These are phyloP conservation scores for Echinochloa phyllopogon DNA, from an alignment of 176 grass and related monocot genomes.

Conservation along the genomic window DNA sequence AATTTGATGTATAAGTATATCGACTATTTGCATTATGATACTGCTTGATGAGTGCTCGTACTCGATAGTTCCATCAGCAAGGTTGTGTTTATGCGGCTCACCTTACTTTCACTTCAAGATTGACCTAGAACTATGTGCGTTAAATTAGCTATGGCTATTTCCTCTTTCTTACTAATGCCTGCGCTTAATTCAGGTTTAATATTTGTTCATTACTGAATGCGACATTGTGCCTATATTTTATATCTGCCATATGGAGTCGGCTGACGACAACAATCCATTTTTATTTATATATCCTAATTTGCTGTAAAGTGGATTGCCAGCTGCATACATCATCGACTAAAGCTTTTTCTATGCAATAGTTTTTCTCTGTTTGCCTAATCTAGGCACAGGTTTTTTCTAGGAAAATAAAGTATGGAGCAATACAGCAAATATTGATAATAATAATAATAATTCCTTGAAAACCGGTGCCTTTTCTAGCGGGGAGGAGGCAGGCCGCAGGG, in stretches of 20 bases:
- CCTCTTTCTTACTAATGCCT: not conserved
- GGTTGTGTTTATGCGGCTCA: too few species aligned
- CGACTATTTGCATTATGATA: too few species aligned
- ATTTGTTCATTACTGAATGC: not conserved
- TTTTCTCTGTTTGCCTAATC: not conserved
- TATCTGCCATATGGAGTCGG: not conserved
- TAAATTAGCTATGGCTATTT: not conserved
- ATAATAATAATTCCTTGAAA: slow-evolving; percentile 36
- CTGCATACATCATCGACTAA: not conserved
- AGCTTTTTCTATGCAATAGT: not conserved
- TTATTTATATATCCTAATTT: not conserved
- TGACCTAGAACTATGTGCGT: too few species aligned
- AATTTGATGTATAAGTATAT: too few species aligned
- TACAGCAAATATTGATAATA: not conserved
- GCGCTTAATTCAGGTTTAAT: not conserved
- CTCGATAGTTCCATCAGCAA: too few species aligned
- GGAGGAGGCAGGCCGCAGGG: slow-evolving; percentile 35
- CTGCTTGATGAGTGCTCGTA: too few species aligned
- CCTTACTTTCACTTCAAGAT: too few species aligned
- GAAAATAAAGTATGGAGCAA: not conserved
- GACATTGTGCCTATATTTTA: not conserved
- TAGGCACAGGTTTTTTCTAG: not conserved
- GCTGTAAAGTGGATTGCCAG: slow-evolving; percentile 15
- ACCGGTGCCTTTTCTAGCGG: slow-evolving; percentile 15
- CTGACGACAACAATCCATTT: not conserved